Percentiles rank a stretch among this genome's conserved stretches.
These are phyloP conservation scores for Lepidium campestre DNA, from an alignment of 441 rosid genomes.

Conservation along the genomic window DNA sequence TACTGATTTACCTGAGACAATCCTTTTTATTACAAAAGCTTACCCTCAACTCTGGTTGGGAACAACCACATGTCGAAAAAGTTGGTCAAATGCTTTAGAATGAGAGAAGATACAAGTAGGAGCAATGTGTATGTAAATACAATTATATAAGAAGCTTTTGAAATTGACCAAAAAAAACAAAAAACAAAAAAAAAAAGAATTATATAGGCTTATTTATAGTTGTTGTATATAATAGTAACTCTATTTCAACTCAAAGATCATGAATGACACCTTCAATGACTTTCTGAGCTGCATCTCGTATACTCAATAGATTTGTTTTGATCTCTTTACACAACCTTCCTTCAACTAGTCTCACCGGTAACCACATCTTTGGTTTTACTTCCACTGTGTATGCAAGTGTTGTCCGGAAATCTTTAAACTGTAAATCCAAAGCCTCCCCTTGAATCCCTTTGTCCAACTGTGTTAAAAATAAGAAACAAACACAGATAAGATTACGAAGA, in stretches of 20 bases:
- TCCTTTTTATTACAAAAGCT: too few species aligned
- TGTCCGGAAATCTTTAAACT: slow-evolving; percentile 40
- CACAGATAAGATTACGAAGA: not conserved
- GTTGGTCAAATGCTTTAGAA: not conserved
- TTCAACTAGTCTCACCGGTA: slow-evolving; percentile 70
- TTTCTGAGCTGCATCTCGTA: slow-evolving; percentile 59
- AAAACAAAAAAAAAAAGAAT: not conserved
- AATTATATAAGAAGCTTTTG: not conserved
- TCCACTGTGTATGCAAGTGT: slow-evolving; percentile 58
- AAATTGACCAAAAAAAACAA: not conserved
- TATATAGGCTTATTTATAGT: not conserved
- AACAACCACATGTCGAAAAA: not conserved
- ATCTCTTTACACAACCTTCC: slow-evolving; percentile 73
- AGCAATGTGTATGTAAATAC: not conserved
- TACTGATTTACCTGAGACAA: not conserved
- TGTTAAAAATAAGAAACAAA: not conserved
- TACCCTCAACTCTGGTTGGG: not conserved
- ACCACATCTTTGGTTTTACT: slow-evolving; percentile 71
- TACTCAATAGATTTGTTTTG: slow-evolving; percentile 57
- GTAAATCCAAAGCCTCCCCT: slow-evolving; percentile 24
- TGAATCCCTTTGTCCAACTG: slow-evolving; percentile 41
- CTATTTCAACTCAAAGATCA: slow-evolving; percentile 25
- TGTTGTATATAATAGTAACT: not conserved
- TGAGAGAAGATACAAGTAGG: slow-evolving; percentile 9
- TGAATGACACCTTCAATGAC: slow-evolving; percentile 27